Conservation (phyloP, 768 basidiomycete genomes). For the Rhizopogon vesiculosus region DNA sequence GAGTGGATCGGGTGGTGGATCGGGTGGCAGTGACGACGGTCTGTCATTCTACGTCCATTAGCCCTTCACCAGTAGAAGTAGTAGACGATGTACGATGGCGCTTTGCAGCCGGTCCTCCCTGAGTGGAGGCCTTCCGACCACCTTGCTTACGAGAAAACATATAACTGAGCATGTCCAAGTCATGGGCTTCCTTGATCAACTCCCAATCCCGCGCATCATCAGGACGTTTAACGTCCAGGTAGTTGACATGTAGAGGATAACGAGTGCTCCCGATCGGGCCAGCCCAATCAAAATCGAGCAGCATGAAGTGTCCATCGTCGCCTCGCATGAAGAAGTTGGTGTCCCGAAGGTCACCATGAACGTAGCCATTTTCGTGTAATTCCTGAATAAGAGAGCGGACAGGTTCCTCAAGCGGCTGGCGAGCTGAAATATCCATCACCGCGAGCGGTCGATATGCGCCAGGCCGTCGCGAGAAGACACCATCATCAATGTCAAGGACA, state of each 20-base stretch:
- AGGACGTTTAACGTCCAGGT: too few species aligned
- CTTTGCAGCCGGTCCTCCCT: too few species aligned
- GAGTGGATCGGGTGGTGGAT: too few species aligned
- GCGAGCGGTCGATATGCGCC: not conserved
- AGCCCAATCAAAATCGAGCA: conserved; percentile 10
- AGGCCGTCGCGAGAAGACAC: not conserved
- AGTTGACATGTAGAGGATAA: not conserved
- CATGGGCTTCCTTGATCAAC: too few species aligned
- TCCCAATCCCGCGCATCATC: too few species aligned
- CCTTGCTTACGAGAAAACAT: not conserved
- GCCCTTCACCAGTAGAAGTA: too few species aligned
- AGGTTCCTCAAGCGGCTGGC: not conserved
- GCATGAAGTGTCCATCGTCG: not conserved
- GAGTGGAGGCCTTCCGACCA: too few species aligned
- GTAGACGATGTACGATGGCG: too few species aligned
- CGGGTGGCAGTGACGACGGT: not conserved
- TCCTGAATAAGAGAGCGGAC: not conserved
- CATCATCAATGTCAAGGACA: not conserved
- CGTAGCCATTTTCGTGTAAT: not conserved
- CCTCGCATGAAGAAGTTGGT: not conserved
- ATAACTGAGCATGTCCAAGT: not conserved
- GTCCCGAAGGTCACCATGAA: not conserved
- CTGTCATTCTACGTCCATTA: too few species aligned
- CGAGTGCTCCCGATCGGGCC: not conserved
- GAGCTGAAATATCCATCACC: not conserved